Evolutionary conservation across 805 yeast genomes (phyloP), one percentile per base, ranked within the genome.

Genomic region (Kuraishia floccosa): DNA sequence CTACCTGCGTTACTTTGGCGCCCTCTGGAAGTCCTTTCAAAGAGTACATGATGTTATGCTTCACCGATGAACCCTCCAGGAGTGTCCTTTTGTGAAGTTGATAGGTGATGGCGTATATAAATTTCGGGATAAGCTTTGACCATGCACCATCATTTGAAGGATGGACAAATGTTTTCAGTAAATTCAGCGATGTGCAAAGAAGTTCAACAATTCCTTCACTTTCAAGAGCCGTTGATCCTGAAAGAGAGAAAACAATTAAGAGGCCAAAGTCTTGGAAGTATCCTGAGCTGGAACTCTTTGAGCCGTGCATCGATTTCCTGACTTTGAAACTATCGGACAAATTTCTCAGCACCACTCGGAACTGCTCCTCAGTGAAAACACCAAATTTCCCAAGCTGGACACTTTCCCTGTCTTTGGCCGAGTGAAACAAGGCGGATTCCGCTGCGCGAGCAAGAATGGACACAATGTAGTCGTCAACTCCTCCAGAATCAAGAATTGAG

Each of bases 121-220:
- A 65, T 35, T 71, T 71, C 1, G 93, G 65, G 19, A 89, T 68
- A 4, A 76, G 58, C 17, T 66, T 53, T 1, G 94, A 69, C 96
- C 97, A 87, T n/a, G 67, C 65, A 0, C 96, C 97, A n/a, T 64
- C 52, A 49, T 87, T 87, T 0, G 97, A 86, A 5, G 98, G 98
- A 50, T 91, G 96, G 3, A 76, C 76, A 52, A 78, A 83, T 13
- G 95, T 82, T 38, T 72, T 78, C 5, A 86, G 59, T 0, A 94
- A 73, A 32, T 74, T 73, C n/a, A 80, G 42, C 17, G 82, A 56
- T 0, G 72, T 63, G 15, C 60, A 58, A 4, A 87, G 44, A 30
- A 65, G 58, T 12, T 62, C 69, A 40, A 78, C 48, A 15, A 76
- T 61, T 5, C 75, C 74, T 13, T 49, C 60, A 2, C 47, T 35